These are phyloP conservation scores for Haplosporangium sp. DNA, from an alignment of 371 early-diverging fungal species.

Conservation along the genomic window DNA sequence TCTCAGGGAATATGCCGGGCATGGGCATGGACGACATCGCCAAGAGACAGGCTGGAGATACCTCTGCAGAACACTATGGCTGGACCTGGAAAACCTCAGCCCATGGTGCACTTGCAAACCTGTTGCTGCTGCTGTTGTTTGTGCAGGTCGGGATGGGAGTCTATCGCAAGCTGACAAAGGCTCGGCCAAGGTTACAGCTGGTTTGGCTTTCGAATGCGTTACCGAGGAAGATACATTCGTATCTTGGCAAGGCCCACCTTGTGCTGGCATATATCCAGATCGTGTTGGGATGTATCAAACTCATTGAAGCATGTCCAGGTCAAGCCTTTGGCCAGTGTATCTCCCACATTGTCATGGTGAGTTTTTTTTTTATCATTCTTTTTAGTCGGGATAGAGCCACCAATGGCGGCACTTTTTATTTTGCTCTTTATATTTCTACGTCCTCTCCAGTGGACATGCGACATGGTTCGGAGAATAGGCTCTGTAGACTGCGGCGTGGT, in stretches of 20 bases:
- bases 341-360: slow-evolving; percentile 54
- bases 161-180: slow-evolving; percentile 43
- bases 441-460: no score
- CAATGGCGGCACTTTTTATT: background rate
- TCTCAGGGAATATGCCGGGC: background rate
- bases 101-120: slow-evolving; percentile 38
- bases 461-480: no score
- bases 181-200: slow-evolving; percentile 25
- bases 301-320: slow-evolving; percentile 41
- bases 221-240: slow-evolving; percentile 30
- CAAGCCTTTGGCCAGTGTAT: slow-evolving; percentile 49
- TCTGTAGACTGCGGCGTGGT: no score
- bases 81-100: slow-evolving; percentile 31
- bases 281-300: slow-evolving; percentile 33
- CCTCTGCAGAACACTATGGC: slow-evolving; percentile 50
- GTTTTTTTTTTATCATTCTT: background rate
- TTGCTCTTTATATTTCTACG: no score
- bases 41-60: slow-evolving; percentile 37
- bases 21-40: slow-evolving; percentile 23
- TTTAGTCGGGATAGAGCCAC: no score
- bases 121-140: slow-evolving; percentile 34
- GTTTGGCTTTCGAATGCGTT: slow-evolving; percentile 21
- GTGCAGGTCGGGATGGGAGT: slow-evolving; percentile 46
- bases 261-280: slow-evolving; percentile 47
- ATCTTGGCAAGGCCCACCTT: slow-evolving; percentile 41